Percentiles rank a stretch among this genome's conserved stretches.
These are phyloP conservation scores for Thymus quinquecostatus DNA, from an alignment of 257 asterid genomes.

Conservation along the genomic window DNA sequence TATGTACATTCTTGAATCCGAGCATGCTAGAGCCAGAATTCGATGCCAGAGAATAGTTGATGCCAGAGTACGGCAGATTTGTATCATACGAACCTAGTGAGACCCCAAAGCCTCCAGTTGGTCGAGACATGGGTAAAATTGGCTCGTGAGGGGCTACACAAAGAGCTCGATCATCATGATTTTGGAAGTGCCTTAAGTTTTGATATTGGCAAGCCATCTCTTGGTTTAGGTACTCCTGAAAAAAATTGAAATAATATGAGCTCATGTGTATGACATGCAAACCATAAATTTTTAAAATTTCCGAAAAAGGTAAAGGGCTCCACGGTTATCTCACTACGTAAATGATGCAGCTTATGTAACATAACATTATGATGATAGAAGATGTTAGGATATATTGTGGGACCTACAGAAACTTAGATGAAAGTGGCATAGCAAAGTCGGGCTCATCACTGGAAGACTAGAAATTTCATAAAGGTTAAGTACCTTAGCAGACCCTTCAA, in stretches of 20 bases:
- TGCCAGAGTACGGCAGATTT: constrained; percentile 20
- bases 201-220: constrained; percentile 25
- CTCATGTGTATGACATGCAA: constrained; percentile 17
- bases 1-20: constrained; percentile 13
- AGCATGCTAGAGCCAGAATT: constrained; percentile 24
- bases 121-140: constrained; percentile 16
- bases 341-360: constrained; percentile 1
- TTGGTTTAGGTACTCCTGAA: constrained; percentile 33
- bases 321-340: neutral
- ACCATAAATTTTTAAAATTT: neutral
- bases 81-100: constrained; percentile 28
- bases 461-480: constrained; percentile 14
- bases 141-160: constrained; percentile 18
- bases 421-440: constrained; percentile 1
- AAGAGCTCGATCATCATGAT: constrained; percentile 6
- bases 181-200: constrained; percentile 28
- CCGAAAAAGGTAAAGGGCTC: neutral
- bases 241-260: constrained; percentile 23
- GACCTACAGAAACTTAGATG: neutral
- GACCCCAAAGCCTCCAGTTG: constrained; percentile 18
- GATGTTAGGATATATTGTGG: too few relatives aligned
- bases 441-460: constrained; percentile 14
- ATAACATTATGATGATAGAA: neutral
- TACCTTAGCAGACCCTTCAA: constrained; percentile 44
- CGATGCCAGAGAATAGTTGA: constrained; percentile 29